Evolutionary conservation across 108 stramenopile genomes (phyloP), one percentile per base, ranked within the genome.

Genomic region (Cyclotella kingstonii): DNA sequence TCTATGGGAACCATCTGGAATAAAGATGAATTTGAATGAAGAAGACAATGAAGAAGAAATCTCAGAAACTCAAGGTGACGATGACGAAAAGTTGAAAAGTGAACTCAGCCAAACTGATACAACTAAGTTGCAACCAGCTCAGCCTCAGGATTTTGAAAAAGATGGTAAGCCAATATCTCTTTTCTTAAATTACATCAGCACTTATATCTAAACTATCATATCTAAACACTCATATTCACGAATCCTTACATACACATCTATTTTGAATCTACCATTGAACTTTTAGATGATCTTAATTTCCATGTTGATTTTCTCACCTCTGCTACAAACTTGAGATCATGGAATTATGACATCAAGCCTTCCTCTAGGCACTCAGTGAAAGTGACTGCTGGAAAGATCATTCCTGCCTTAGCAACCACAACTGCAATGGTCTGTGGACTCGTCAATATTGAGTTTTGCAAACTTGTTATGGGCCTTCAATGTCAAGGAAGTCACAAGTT

Each of bases 381-480:
- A 62, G 80, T 77, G 22, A 90, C 89, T 46, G 90, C 90, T 6
- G 90, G 90, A 2, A 71, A 85, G 34, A 92, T 89, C 67, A 89
- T 89, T 41, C 87, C 86, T 3, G 87, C 90, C 33, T 80, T 89
- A 45, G 83, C 90, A 0, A 91, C 90, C 9, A 92, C 87, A 40
- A 92, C 90, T n/a, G 90, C 90, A 21, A 78, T 92, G 69, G 90
- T 90, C 12, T 85, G 88, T 6, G 90, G 90, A 31, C 61, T 87
- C n/a, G 81, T 90, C 12, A 82, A 87, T 53, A 78, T 92, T 38
- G 90, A 92, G 73, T 78, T 86, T 28, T 77, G 78, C 62, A 91
- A 91, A 58, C 57, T 91, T 27, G 71, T 89, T 12, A 66, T 81
- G 22, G 80, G 80, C 29, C 65, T 81, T 10, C 64, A 81, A 38